Evolutionary conservation across 2,329 filamentous ascomycete species (phyloP), one percentile per base, ranked within the genome.

Genomic region (Trichophyton rubrum): DNA sequence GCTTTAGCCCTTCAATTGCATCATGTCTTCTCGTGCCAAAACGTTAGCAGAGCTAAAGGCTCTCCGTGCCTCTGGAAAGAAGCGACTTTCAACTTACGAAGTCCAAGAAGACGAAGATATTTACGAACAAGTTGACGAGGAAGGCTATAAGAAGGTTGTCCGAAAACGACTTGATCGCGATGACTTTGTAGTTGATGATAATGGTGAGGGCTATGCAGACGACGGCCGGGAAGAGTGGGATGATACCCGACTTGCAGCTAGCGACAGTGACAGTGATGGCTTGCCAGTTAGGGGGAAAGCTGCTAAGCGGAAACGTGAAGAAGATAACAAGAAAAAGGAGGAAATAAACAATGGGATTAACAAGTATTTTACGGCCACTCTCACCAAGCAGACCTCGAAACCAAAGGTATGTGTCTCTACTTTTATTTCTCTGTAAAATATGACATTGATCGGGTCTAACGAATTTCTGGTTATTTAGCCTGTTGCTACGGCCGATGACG

Each of bases 151-250:
- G 78, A 95, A 95, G 73, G 87, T 97, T 66, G 90, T 99, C 13
- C 84, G 93, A 47, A 85, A 87, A 60, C 86, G 93, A 55, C 80
- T 99, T 58, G 89, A 97, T 70, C 82, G 95, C 69, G 93, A 99
- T 68, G 93, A 99, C 76, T 99, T 99, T 69, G 92, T 99, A 59
- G 91, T 99, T 61, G 90, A 96, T 77, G 90, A 96, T 76, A 92
- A 95, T 77, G 90, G 90, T 70, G 89, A 91, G 73, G 90, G 91
- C 33, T 96, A 96, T 69, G 90, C 89, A 66, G 90, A 96, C 72
- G 91, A 96, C 70, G 91, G 90, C 60, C 86, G 93, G 60, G 91
- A 96, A 75, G 93, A 97, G 68, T 92, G 92, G 91, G 85, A 92
- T 74, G 83, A 87, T 67, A 81, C 86, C 65, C 78, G 80, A 66